A percentile compares a stretch with the other conserved stretches of the same genome.
Conservation (phyloP, 345 rosid species). For the Salix dunnii region DNA sequence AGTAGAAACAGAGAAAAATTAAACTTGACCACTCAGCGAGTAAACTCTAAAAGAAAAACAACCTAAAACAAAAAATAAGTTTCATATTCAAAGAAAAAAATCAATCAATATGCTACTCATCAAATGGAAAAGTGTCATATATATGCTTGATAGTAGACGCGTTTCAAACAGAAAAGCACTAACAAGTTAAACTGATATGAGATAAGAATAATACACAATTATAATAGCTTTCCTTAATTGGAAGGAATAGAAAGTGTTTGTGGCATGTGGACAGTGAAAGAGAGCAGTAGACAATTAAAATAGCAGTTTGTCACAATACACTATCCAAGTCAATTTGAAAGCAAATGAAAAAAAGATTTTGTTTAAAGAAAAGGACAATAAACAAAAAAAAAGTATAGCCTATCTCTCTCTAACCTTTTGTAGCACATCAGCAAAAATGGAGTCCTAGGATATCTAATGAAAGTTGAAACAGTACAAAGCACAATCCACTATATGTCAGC, state of each 20-base stretch:
- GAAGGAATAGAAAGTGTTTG: too few relatives aligned
- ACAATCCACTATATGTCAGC: background rate
- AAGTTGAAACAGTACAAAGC: background rate
- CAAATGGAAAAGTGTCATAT: background rate
- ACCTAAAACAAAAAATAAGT: background rate
- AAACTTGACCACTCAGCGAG: background rate
- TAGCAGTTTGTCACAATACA: too few relatives aligned
- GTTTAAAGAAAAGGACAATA: background rate
- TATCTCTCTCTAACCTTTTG: background rate
- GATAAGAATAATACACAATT: background rate
- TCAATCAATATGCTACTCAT: too few relatives aligned
- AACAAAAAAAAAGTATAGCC: background rate
- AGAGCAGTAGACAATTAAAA: too few relatives aligned
- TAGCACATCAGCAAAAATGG: background rate
- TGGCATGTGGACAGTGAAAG: too few relatives aligned
- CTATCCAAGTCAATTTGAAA: too few relatives aligned
- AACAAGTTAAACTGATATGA: background rate
- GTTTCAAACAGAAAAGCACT: background rate
- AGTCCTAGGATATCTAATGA: background rate
- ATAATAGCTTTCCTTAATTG: too few relatives aligned
- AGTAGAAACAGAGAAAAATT: slow-evolving; percentile 14
- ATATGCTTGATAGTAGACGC: background rate
- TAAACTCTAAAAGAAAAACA: background rate
- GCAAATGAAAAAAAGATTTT: too few relatives aligned
- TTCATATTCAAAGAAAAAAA: background rate